phyloP scores from a whole-genome alignment of 352 stramenopile genomes.

The Lagenidium sp. region DNA sequence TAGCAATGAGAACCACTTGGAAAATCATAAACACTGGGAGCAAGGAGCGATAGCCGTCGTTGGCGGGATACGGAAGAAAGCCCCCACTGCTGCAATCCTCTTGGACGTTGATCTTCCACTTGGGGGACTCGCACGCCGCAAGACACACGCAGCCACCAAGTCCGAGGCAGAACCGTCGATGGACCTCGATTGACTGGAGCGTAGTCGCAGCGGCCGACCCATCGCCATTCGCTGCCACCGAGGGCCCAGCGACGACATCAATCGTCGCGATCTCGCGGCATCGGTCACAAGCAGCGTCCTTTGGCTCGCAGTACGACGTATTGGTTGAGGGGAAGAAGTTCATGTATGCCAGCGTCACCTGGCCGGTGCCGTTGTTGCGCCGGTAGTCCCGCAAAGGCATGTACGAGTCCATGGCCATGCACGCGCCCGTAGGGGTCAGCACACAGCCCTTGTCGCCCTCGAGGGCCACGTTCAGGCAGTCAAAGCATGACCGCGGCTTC shows the following conservation, averaged over 20 bases:
- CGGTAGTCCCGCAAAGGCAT: constrained; percentile 40
- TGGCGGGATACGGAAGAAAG: constrained; percentile 4
- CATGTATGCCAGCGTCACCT: constrained; percentile 17
- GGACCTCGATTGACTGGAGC: no score
- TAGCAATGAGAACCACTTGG: constrained; percentile 43
- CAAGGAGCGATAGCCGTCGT: constrained; percentile 42
- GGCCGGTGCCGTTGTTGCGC: constrained; percentile 27
- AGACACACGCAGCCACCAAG: constrained; percentile 50
- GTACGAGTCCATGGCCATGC: constrained; percentile 44
- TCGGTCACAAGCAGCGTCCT: constrained; percentile 37
- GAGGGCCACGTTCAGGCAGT: constrained; percentile 53
- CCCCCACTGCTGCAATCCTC: constrained; percentile 28
- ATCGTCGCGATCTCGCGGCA: constrained; percentile 25
- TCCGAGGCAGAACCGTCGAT: constrained; percentile 43
- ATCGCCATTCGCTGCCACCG: no score
- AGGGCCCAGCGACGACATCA: neutral
- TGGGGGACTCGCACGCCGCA: constrained; percentile 37
- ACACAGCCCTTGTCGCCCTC: constrained; percentile 32
- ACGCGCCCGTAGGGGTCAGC: constrained; percentile 43
- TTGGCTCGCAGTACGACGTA: constrained; percentile 47
- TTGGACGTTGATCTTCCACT: constrained; percentile 43
- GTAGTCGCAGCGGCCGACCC: no score
- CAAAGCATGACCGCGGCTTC: constrained; percentile 50
- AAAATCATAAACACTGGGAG: constrained; percentile 63
- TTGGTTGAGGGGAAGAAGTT: constrained; percentile 65